Conservation (phyloP, 352 stramenopile genomes). For the Peronospora belbahrii region DNA sequence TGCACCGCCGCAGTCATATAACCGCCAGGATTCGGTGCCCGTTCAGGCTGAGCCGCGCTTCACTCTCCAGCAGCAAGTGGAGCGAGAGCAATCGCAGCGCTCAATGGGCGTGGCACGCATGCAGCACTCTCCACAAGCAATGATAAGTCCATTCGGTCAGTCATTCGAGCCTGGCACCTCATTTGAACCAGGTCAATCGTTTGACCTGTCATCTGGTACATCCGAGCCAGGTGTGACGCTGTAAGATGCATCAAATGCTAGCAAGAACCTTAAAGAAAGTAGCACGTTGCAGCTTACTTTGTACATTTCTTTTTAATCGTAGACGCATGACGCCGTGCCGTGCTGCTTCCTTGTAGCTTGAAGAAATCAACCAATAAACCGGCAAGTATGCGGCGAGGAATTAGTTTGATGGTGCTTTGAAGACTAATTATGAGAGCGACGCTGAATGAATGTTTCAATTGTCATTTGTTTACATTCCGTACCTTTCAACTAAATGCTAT, state of each 20-base stretch:
- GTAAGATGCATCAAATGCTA: constrained; percentile 14
- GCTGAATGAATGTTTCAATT: too few relatives aligned
- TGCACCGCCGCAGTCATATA: constrained; percentile 20
- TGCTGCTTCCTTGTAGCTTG: too few relatives aligned
- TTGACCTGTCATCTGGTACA: constrained; percentile 11
- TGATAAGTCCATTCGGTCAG: constrained; percentile 13
- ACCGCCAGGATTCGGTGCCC: constrained; percentile 27
- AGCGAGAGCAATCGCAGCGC: constrained; percentile 21
- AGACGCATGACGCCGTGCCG: too few relatives aligned
- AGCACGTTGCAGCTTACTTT: constrained; percentile 12
- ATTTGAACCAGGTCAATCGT: constrained; percentile 16
- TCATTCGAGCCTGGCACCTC: constrained; percentile 22
- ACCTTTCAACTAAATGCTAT: too few relatives aligned
- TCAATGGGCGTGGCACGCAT: constrained; percentile 15
- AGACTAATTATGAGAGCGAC: too few relatives aligned
- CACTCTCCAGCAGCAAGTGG: constrained; percentile 35
- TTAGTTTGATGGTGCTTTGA: too few relatives aligned
- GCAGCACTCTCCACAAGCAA: constrained; percentile 23
- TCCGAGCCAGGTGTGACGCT: constrained; percentile 36
- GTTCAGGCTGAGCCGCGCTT: constrained; percentile 29
- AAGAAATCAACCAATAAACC: too few relatives aligned
- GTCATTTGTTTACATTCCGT: too few relatives aligned
- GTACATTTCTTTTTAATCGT: constrained; percentile 29
- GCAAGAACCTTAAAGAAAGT: constrained; percentile 16
- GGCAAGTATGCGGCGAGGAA: too few relatives aligned